Evolutionary conservation across 2,329 filamentous ascomycete genomes (phyloP).

Genomic region (Pleoardoris graminearum): DNA sequence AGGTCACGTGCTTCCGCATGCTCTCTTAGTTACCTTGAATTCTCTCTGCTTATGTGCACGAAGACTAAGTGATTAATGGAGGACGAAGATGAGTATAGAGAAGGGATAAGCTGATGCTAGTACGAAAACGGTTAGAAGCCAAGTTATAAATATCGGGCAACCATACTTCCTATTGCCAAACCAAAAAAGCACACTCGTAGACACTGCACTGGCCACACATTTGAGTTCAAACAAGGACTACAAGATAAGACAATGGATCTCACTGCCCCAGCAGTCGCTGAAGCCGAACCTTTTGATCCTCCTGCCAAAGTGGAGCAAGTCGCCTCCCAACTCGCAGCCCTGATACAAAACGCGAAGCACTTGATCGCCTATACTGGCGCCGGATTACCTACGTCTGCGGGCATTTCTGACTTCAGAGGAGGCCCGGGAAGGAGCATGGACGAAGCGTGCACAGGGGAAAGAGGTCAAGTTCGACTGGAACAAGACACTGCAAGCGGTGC

Average conservation of each 20-base stretch:
- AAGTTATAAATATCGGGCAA: background rate
- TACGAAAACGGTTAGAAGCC: background rate
- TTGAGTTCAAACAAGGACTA: background rate
- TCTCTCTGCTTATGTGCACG: no score
- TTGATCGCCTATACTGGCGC: constrained; percentile 5
- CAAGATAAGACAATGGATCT: constrained; percentile 1
- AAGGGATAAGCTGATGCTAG: no score
- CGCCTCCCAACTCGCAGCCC: background rate
- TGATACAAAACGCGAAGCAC: background rate
- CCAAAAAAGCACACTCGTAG: no score
- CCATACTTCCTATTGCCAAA: background rate
- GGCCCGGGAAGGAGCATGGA: constrained; percentile 1
- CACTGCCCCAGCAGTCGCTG: constrained; percentile 1
- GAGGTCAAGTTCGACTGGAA: background rate
- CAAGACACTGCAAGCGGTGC: constrained; percentile 1
- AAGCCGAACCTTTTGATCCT: background rate
- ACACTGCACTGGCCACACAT: no score
- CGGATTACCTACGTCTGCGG: background rate
- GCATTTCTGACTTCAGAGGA: constrained; percentile 5
- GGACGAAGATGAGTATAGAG: no score
- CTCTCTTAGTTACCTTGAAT: no score
- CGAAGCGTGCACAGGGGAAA: constrained; percentile 7
- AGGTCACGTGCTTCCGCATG: no score
- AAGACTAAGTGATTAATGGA: no score
- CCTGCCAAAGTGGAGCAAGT: background rate